A percentile compares a stretch with the other conserved stretches of the same genome.
Evolutionary conservation across 2,329 filamentous ascomycete species (phyloP).

Genomic region (Pseudogymnoascus sp.): DNA sequence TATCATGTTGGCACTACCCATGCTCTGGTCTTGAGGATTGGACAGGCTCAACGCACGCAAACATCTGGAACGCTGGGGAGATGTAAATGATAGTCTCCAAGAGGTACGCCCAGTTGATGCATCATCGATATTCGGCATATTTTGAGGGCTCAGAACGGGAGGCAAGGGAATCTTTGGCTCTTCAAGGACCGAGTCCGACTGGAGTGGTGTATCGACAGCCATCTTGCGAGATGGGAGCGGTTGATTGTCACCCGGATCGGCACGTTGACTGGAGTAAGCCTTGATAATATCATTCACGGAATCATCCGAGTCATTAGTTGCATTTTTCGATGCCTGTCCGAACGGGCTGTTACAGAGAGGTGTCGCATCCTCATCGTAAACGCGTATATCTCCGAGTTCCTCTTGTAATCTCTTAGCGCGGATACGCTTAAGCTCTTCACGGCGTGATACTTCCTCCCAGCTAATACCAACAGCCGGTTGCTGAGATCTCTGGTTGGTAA

Average conservation of each 20-base stretch:
- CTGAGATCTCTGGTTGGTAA: slow-evolving; percentile 33
- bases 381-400: slow-evolving; percentile 43
- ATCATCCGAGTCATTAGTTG: background rate
- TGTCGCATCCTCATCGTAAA: slow-evolving; percentile 30
- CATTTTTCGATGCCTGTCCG: background rate
- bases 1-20: slow-evolving; percentile 8
- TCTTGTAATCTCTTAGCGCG: slow-evolving; percentile 50
- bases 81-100: slow-evolving; percentile 26
- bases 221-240: slow-evolving; percentile 1
- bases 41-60: slow-evolving; percentile 23
- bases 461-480: slow-evolving; percentile 36
- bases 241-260: slow-evolving; percentile 6
- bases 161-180: slow-evolving; percentile 14
- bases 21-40: slow-evolving; percentile 11
- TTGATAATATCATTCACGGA: slow-evolving; percentile 11
- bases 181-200: background rate
- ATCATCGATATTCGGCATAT: slow-evolving; percentile 21
- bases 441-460: slow-evolving; percentile 45
- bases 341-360: slow-evolving; percentile 17
- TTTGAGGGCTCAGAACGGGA: slow-evolving; percentile 19
- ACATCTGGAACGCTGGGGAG: slow-evolving; percentile 18
- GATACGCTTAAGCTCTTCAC: slow-evolving; percentile 48
- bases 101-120: slow-evolving; percentile 18
- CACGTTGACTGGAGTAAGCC: slow-evolving; percentile 13
- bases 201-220: background rate